Evolutionary conservation across 345 rosid genomes (phyloP), one percentile per base, ranked within the genome.

Genomic region (Salix suchowensis): DNA sequence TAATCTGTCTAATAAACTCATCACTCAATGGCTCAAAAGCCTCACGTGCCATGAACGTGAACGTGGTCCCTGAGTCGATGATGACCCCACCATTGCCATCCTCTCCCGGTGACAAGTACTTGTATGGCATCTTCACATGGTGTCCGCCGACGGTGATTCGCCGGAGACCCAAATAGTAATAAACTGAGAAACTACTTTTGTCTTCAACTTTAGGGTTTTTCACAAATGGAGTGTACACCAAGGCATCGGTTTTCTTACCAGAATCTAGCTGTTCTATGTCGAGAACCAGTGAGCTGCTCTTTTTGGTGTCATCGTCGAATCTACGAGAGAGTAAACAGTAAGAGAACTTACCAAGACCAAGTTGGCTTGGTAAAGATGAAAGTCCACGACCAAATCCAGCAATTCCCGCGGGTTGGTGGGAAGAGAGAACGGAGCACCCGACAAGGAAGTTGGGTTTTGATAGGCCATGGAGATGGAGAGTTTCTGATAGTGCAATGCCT

Each of bases 381-480:
- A 61, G 74, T 37, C 86, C 84, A 0, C 89, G 84, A 23, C 86
- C 87, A 21, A 84, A 84, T 1, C 89, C 87, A 13, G 87, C 86
- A 34, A 84, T 78, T 55, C 89, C 87, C 2, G 83, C 76, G 5
- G 86, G 89, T 68, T 78, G 84, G 42, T 54, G 67, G 54, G 78
- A 78, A 52, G 89, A 84, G 73, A 76, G 10, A 61, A 82, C 30
- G n/a, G 89, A 86, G 81, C 89, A 86, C 3, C 89, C 87, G 24
- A 80, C 87, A 4, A 84, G 54, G 76, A 86, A 86, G 71, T 82
- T 67, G 11, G 80, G 60, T 0, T 68, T 30, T 2, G 36, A 71
- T 46, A 61, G 61, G 76, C 65, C 37, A 1, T 76, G 80, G 1
- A 86, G 73, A 55, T 66, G 70, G 26, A 86, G 80, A 9, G 77